Conservation (phyloP, 345 rosid species). For the Nasturtium officinale region DNA sequence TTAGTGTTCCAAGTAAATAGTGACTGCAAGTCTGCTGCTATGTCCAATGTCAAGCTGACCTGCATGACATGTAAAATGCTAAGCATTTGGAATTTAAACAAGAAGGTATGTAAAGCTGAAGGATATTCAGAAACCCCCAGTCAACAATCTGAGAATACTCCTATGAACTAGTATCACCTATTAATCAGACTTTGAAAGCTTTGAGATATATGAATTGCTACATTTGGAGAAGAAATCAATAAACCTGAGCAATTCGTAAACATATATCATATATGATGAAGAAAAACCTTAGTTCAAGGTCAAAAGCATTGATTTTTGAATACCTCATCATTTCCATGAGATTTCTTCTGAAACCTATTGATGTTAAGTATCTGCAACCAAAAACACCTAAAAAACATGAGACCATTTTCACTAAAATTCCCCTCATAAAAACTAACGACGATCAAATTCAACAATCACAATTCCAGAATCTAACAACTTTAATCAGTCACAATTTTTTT, state of each 20-base stretch:
- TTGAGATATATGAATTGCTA: not conserved
- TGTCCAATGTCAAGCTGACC: conserved; percentile 91
- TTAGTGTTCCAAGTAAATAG: conserved; percentile 97
- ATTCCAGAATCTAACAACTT: conserved; percentile 27
- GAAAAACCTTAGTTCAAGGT: not conserved
- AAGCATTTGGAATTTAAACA: not conserved
- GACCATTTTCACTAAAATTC: not conserved
- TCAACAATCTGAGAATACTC: conserved; percentile 13
- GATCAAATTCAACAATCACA: not conserved
- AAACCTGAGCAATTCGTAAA: conserved; percentile 18
- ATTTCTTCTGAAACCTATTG: conserved; percentile 88
- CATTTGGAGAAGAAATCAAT: not conserved
- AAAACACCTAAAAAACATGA: not conserved
- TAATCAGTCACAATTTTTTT: conserved; percentile 8
- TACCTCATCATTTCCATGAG: conserved; percentile 93
- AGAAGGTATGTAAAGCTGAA: no score
- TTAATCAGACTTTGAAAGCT: not conserved
- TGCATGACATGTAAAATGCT: conserved; percentile 42
- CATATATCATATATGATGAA: conserved; percentile 1
- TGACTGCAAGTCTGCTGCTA: conserved; percentile 83
- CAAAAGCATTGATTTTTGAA: not conserved
- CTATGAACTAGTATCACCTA: not conserved
- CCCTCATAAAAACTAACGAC: not conserved
- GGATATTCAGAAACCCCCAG: not conserved
- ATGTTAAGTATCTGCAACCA: conserved; percentile 74